Conservation (phyloP, 306 rosid genomes). For the Senna tora region DNA sequence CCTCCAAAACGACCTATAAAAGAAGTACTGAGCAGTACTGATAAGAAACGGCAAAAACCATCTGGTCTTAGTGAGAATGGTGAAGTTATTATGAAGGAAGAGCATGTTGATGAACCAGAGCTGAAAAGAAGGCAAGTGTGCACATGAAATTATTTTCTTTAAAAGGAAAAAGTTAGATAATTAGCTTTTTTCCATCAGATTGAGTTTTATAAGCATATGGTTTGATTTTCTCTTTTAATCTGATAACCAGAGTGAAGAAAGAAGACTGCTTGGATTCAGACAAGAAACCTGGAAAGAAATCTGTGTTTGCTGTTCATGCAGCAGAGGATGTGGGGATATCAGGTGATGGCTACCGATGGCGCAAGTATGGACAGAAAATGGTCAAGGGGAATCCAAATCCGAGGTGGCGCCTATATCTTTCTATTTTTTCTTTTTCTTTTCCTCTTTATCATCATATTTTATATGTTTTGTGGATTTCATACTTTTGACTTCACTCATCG, state of each 20-base stretch:
- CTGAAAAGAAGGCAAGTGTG: slow-evolving; percentile 72
- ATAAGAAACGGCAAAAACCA: slow-evolving; percentile 57
- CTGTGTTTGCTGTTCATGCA: slow-evolving; percentile 87
- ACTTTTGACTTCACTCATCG: slow-evolving; percentile 32
- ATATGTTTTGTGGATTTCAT: slow-evolving; percentile 15
- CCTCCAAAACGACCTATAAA: slow-evolving; percentile 55
- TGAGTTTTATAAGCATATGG: slow-evolving; percentile 21
- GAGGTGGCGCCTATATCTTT: slow-evolving; percentile 54
- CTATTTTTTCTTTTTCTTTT: slow-evolving; percentile 11
- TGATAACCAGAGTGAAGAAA: slow-evolving; percentile 79
- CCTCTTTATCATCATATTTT: slow-evolving; percentile 15
- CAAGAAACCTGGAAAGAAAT: slow-evolving; percentile 70
- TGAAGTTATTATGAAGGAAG: slow-evolving; percentile 61
- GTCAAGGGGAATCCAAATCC: slow-evolving; percentile 95
- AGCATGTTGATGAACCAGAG: slow-evolving; percentile 60
- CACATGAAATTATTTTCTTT: slow-evolving; percentile 32
- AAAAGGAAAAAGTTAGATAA: not conserved
- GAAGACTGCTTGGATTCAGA: slow-evolving; percentile 51
- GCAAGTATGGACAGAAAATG: slow-evolving; percentile 99
- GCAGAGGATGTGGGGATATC: slow-evolving; percentile 92
- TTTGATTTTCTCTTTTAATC: slow-evolving; percentile 42
- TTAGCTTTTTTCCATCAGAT: slow-evolving; percentile 21
- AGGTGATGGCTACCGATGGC: slow-evolving; percentile 96
- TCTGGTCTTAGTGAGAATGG: slow-evolving; percentile 56
- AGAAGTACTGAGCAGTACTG: slow-evolving; percentile 52